Percentiles rank a stretch among this genome's conserved stretches.
phyloP scores from a whole-genome alignment of 345 rosid species.

The Geranium rotundifolium region DNA sequence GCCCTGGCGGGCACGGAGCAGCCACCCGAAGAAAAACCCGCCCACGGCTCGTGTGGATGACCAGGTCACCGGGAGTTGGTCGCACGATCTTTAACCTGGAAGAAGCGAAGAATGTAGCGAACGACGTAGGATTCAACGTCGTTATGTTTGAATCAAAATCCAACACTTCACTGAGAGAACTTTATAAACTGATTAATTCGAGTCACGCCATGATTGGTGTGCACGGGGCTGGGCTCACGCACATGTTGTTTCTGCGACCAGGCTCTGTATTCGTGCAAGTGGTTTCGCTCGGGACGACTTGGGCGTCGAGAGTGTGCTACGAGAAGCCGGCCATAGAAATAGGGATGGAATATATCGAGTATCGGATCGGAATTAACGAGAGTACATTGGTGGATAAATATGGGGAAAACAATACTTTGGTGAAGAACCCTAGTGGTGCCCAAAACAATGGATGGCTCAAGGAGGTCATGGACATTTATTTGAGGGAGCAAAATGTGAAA shows the following conservation, averaged over 20 bases:
- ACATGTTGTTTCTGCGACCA: constrained; percentile 15
- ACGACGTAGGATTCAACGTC: constrained; percentile 19
- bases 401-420: constrained; percentile 3
- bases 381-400: constrained; percentile 24
- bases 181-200: constrained; percentile 12
- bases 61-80: constrained; percentile 1
- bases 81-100: constrained; percentile 18
- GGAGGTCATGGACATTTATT: constrained; percentile 11
- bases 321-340: constrained; percentile 18
- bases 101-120: constrained; percentile 1
- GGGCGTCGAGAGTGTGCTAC: constrained; percentile 16
- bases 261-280: constrained; percentile 21
- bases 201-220: constrained; percentile 31
- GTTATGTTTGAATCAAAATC: constrained; percentile 12
- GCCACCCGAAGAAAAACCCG: not conserved
- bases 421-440: constrained; percentile 17
- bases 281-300: constrained; percentile 21
- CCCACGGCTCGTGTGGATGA: constrained; percentile 15
- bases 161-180: constrained; percentile 6
- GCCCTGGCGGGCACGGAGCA: too few relatives aligned
- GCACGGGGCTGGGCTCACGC: constrained; percentile 34
- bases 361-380: constrained; percentile 16
- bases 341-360: constrained; percentile 24
- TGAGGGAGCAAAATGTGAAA: constrained; percentile 22
- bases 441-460: constrained; percentile 3